Conservation (phyloP, 345 rosid species). For the Physaria fendleri region DNA sequence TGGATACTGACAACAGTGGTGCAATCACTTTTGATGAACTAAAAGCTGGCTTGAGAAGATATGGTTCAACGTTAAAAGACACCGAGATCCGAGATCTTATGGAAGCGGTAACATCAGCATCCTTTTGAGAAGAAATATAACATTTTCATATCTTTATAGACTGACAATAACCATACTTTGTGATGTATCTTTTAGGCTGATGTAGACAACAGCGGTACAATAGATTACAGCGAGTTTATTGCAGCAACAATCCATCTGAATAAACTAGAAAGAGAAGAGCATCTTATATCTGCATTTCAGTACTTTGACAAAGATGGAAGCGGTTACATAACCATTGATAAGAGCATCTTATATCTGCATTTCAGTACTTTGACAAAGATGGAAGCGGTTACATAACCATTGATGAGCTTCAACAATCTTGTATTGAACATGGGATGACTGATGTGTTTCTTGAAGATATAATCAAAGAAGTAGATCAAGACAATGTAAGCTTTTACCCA, state of each 20-base stretch:
- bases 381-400: slow-evolving; percentile 94
- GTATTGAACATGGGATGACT: slow-evolving; percentile 86
- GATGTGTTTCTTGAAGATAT: slow-evolving; percentile 90
- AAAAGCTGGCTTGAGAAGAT: slow-evolving; percentile 92
- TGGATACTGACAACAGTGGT: slow-evolving; percentile 97
- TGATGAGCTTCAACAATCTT: slow-evolving; percentile 97
- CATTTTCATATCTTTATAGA: background rate
- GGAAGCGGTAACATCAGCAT: slow-evolving; percentile 73
- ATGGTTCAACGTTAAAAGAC: slow-evolving; percentile 93
- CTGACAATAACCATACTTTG: background rate
- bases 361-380: slow-evolving; percentile 93
- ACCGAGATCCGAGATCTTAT: slow-evolving; percentile 91
- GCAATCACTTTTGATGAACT: slow-evolving; percentile 99
- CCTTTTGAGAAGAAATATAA: background rate
- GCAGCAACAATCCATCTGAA: slow-evolving; percentile 97
- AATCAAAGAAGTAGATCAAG: slow-evolving; percentile 95
- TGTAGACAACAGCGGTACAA: slow-evolving; percentile 95
- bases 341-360: slow-evolving; percentile 97
- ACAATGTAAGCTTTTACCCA: slow-evolving; percentile 59
- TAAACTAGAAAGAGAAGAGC: slow-evolving; percentile 96
- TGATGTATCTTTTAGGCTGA: slow-evolving; percentile 66
- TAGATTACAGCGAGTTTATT: slow-evolving; percentile 94
- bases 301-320: slow-evolving; percentile 97
- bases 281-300: slow-evolving; percentile 91
- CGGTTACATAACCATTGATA: slow-evolving; percentile 95